Evolutionary conservation across 495 filamentous ascomycete genomes (phyloP), one percentile per base, ranked within the genome.

Genomic region (Sordaria brevicollis): DNA sequence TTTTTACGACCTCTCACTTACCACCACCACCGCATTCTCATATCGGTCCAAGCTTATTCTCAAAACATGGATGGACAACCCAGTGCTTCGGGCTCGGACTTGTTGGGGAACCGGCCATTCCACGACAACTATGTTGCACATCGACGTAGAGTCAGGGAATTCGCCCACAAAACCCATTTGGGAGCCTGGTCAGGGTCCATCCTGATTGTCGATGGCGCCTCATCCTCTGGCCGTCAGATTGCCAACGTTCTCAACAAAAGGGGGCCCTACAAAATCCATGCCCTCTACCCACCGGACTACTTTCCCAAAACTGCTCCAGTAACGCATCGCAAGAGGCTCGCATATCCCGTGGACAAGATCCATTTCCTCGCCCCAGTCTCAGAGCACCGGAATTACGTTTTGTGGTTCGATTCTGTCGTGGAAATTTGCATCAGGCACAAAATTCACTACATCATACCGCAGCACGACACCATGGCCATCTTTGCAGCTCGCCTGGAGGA

Each of bases 191-290:
- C 21, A 29, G 49, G 49, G 49, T 29, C 21, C 9, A 33, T 71
- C 31, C 41, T 71, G 65, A 10, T 71, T 13, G 68, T 65, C 19
- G 66, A 71, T 36, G 69, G 69, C 69, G 36, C 15, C 35, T 35
- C 65, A 2, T 2, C 29, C 17, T 38, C 39, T 0, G 69, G 65
- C 39, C 31, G 21, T 38, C 65, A 62, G 25, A 21, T 71, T 33
- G 65, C 69, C 25, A 35, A 38, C 17, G 62, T 62, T 8, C 38
- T 71, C 31, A 67, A 35, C 8, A n/a, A 15, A n/a, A 71, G 39
- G 19, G 31, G 41, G n/a, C 49, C 29, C 49, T 36, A 68, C 19
- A 11, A 5, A 9, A 35, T 68, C 11, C 37, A 57, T n/a, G 67
- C 66, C 43, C 67, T 67, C 41, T 71, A 66, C n/a, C 29, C 49